These are phyloP conservation scores for Tuber indicum DNA, from an alignment of 495 filamentous ascomycete genomes.

Conservation along the genomic window DNA sequence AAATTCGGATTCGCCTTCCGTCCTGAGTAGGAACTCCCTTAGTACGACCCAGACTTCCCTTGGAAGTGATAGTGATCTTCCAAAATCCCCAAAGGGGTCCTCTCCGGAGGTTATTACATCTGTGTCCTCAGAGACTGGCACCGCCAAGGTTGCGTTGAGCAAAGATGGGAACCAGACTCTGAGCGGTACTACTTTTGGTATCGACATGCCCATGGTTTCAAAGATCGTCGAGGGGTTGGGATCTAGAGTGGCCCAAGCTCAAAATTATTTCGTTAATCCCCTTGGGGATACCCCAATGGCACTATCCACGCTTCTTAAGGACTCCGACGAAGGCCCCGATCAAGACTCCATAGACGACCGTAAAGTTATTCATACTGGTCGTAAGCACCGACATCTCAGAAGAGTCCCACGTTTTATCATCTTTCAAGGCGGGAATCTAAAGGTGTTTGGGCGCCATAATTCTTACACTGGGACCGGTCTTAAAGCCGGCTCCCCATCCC, in stretches of 20 bases:
- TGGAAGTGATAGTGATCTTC: not conserved
- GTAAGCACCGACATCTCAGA: not conserved
- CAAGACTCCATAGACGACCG: not conserved
- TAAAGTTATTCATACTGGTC: not conserved
- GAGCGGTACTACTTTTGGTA: not conserved
- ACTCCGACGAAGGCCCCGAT: not conserved
- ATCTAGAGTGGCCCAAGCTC: not conserved
- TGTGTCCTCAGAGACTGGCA: not conserved
- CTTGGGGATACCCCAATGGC: not conserved
- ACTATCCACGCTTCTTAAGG: not conserved
- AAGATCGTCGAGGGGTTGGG: not conserved
- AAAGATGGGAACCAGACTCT: not conserved
- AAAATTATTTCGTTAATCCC: not conserved
- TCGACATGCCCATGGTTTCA: not conserved
- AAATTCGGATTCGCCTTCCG: not conserved
- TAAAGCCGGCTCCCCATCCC: not conserved
- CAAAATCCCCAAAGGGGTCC: not conserved
- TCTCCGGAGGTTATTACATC: not conserved
- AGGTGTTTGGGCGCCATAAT: conserved; percentile 3
- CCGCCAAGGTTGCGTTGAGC: not conserved
- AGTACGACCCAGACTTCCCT: not conserved
- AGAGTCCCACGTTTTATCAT: not conserved
- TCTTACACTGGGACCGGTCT: not conserved
- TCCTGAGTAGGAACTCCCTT: not conserved
- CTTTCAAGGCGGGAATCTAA: not conserved